Percentiles rank a stretch among this genome's conserved stretches.
Evolutionary conservation across 108 stramenopile genomes (phyloP).

Genomic region (Ochromonas danica): DNA sequence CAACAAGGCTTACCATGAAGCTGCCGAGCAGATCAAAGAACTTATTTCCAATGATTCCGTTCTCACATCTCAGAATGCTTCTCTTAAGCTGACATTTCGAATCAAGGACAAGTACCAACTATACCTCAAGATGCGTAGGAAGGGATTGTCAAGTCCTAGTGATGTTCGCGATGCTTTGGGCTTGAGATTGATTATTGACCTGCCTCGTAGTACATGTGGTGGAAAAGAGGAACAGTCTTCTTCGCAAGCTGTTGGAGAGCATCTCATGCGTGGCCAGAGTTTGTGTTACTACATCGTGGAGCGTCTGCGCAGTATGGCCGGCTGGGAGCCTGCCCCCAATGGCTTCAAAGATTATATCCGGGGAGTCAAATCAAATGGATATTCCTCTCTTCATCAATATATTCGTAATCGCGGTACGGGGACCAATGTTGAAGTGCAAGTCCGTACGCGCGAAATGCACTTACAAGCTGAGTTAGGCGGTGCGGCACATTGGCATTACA

Average conservation of each 20-base stretch:
- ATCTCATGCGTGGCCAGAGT: conserved; percentile 59
- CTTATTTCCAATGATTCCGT: background rate
- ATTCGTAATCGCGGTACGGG: background rate
- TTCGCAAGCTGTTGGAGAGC: conserved; percentile 45
- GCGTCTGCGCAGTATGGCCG: conserved; percentile 78
- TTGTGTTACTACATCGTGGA: conserved; percentile 90
- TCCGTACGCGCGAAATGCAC: conserved; percentile 85
- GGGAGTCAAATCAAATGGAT: conserved; percentile 87
- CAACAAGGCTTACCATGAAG: background rate
- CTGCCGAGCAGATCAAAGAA: background rate
- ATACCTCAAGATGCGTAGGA: background rate
- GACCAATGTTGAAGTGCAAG: conserved; percentile 84
- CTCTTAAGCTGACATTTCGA: background rate
- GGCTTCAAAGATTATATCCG: conserved; percentile 89
- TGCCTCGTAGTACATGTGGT: conserved; percentile 32
- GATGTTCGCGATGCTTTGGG: conserved; percentile 74
- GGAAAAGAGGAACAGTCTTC: background rate
- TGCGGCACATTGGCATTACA: conserved; percentile 87
- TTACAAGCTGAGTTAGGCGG: conserved; percentile 88
- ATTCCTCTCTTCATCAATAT: conserved; percentile 74
- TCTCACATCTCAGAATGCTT: background rate
- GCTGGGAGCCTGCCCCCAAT: conserved; percentile 80
- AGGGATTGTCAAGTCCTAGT: background rate
- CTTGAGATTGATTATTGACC: conserved; percentile 78
- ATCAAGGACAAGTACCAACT: conserved; percentile 22